Evolutionary conservation across 495 filamentous ascomycete genomes (phyloP).

Genomic region (Tuber magnatum): DNA sequence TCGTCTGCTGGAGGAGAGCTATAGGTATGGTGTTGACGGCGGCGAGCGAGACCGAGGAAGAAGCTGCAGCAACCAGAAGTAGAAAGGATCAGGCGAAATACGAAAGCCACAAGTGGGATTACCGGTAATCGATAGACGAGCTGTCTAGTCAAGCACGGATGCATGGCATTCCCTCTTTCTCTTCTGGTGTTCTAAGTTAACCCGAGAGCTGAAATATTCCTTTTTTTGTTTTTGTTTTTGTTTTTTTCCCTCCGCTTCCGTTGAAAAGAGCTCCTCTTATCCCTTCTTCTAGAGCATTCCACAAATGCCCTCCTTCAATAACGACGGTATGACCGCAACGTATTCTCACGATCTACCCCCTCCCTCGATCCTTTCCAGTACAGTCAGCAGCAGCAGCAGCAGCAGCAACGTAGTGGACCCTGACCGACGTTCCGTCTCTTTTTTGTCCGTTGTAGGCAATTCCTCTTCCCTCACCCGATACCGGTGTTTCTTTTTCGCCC

Average conservation of each 20-base stretch:
- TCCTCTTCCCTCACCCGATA: not conserved
- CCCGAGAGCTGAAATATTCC: constrained; percentile 23
- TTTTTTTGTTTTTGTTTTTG: constrained; percentile 8
- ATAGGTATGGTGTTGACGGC: not conserved
- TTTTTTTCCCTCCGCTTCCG: not conserved
- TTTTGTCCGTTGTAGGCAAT: not conserved
- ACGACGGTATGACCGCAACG: not conserved
- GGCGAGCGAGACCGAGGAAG: constrained; percentile 2
- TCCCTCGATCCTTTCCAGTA: not conserved
- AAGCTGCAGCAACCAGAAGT: constrained; percentile 22
- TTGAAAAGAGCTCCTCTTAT: constrained; percentile 1
- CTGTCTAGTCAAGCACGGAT: constrained; percentile 35
- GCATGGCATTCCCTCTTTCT: constrained; percentile 29
- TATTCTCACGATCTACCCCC: not conserved
- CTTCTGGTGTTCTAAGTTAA: constrained; percentile 16
- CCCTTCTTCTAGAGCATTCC: not conserved
- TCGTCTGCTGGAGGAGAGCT: not conserved
- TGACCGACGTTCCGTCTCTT: not conserved
- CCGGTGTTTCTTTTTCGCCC: constrained; percentile 2
- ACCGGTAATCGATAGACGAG: constrained; percentile 36
- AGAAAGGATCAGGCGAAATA: constrained; percentile 31
- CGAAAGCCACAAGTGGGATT: constrained; percentile 27
- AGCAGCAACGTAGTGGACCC: not conserved
- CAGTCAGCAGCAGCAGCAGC: not conserved
- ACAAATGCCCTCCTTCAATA: not conserved